Evolutionary conservation across 805 yeast genomes (phyloP).

Genomic region (Ogataea glucozyma): DNA sequence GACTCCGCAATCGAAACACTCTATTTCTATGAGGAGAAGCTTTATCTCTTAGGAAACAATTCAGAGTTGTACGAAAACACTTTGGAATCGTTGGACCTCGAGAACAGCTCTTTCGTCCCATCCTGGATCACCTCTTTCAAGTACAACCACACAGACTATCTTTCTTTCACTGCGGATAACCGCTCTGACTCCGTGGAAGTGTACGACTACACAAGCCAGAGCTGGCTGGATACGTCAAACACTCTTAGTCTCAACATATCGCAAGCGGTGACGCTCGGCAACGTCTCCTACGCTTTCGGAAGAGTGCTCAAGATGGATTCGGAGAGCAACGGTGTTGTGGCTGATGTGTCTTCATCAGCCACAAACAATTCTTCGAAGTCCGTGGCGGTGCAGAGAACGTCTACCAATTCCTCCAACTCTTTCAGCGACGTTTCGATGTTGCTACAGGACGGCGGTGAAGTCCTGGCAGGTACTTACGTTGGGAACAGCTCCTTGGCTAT

Average conservation of each 20-base stretch:
- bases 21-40: constrained; percentile 35
- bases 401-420: no score
- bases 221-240: constrained; percentile 37
- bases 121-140: constrained; percentile 34
- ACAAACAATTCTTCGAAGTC: neutral
- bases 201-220: constrained; percentile 43
- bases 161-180: constrained; percentile 38
- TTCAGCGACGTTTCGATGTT: neutral
- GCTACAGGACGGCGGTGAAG: constrained; percentile 14
- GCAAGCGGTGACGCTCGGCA: constrained; percentile 22
- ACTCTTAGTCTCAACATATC: constrained; percentile 37
- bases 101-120: constrained; percentile 42
- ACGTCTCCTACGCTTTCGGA: constrained; percentile 25
- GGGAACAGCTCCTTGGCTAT: constrained; percentile 53
- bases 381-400: constrained; percentile 4
- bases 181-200: constrained; percentile 25
- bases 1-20: constrained; percentile 42
- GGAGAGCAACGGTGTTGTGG: constrained; percentile 20
- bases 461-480: constrained; percentile 41
- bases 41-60: constrained; percentile 46
- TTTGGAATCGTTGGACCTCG: constrained; percentile 25
- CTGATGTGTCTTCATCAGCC: neutral
- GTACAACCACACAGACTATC: constrained; percentile 42
- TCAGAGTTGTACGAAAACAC: constrained; percentile 32
- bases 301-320: constrained; percentile 22